phyloP scores from a whole-genome alignment of 2,329 filamentous ascomycete species.

The Diplodia corticola region DNA sequence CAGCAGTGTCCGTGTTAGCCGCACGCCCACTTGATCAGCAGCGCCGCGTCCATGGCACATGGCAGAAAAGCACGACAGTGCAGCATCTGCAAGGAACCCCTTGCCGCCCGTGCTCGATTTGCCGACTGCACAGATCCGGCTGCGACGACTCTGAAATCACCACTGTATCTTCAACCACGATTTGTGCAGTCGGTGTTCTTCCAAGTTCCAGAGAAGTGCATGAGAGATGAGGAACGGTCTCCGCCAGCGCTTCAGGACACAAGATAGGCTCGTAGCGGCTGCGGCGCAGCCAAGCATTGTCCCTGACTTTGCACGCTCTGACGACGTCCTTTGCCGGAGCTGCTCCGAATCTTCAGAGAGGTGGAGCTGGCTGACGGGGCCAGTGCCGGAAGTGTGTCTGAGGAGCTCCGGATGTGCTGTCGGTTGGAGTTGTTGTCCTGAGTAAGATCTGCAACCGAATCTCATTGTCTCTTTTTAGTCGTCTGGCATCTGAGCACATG shows the following conservation, averaged over 20 bases:
- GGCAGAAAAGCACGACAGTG: not conserved
- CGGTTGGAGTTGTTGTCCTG: not conserved
- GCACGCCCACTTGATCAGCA: not conserved
- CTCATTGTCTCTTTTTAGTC: not conserved
- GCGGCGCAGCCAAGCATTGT: not conserved
- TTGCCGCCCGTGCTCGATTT: not conserved
- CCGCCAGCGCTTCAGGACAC: too few relatives aligned
- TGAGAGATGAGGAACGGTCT: not conserved
- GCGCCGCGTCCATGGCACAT: not conserved
- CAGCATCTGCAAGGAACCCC: constrained; percentile 7
- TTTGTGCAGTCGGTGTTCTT: too few relatives aligned
- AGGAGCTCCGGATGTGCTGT: not conserved
- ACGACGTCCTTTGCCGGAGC: not conserved
- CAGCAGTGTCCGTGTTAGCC: not conserved
- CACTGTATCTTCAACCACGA: not conserved
- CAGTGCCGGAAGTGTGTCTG: not conserved
- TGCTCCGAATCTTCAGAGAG: not conserved
- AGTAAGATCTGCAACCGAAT: not conserved
- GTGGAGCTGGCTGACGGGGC: not conserved
- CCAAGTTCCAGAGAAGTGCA: too few relatives aligned
- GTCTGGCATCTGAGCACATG: not conserved
- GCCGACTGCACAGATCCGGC: not conserved
- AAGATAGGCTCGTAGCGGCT: not conserved
- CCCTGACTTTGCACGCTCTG: not conserved
- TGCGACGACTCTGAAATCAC: not conserved